Evolutionary conservation across 306 rosid genomes (phyloP), one percentile per base, ranked within the genome.

Genomic region (Ochetophila trinervis): DNA sequence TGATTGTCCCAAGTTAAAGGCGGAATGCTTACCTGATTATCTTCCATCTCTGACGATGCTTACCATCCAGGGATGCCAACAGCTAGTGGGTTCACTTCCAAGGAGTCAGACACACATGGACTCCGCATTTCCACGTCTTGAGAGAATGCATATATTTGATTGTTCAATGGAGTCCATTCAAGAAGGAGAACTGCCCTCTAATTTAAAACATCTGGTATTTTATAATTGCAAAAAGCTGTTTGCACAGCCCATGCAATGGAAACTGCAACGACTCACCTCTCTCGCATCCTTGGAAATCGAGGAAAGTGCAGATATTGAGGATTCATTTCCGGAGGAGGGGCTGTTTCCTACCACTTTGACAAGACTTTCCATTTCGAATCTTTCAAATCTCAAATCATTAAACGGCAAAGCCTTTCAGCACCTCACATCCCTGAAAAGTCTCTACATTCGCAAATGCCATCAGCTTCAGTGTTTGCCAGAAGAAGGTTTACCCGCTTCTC

Each of bases 351-450:
- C 40, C 5, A 35, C 60, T 53, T 78, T 81, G 20, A 6, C 17
- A 2, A 0, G 0, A 16, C 69, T 76, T 15, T 0, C 0, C 2
- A 40, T 0, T 5, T 50, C 1, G 0, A 0, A 0, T 4, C 2
- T 65, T 35, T 3, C 37, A 36, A 36, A 36, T 36, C 42, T 36
- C 1, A 36, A 36, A 36, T 5, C 15, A 9, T 40, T 63, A n/a
- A 49, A 49, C 32, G 34, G 65, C 51, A 61, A 18, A 9, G 65
- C 51, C 6, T 20, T 61, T 18, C 34, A 4, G 8, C 68, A 48
- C 42, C 30, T 63, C 44, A 24, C 56, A 17, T 63, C 57, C 23
- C 44, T 63, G 16, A 24, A 9, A n/a, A 42, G 8, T 1, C 17
- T 63, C 37, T 0, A 0, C 0, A 48, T 63, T 52, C 0, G 0